A percentile compares a stretch with the other conserved stretches of the same genome.
These are phyloP conservation scores for Mucor velutinosus DNA, from an alignment of 371 early-diverging fungal species.

Conservation along the genomic window DNA sequence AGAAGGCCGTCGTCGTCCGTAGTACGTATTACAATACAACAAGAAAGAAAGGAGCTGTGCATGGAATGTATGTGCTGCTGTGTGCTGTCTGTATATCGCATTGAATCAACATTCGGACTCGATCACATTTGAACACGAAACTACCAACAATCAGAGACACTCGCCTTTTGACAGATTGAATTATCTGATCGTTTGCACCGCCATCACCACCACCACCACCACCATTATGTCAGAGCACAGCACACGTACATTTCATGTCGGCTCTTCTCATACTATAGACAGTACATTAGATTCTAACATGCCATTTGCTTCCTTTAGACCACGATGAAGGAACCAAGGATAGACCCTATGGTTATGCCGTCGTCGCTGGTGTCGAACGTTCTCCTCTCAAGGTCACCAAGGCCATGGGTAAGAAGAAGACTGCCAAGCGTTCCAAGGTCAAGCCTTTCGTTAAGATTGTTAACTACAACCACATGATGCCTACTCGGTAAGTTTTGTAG, in stretches of 20 bases:
- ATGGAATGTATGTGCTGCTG: background rate
- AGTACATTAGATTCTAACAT: background rate
- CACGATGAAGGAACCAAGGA: conserved; percentile 89
- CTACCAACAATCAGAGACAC: background rate
- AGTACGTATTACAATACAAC: conserved; percentile 49
- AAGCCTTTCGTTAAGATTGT: conserved; percentile 95
- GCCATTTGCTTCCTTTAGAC: conserved; percentile 28
- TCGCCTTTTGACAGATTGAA: background rate
- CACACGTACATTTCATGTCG: background rate
- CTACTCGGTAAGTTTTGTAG: conserved; percentile 77
- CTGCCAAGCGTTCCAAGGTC: conserved; percentile 92
- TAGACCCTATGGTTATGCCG: conserved; percentile 94
- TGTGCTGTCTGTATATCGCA: background rate
- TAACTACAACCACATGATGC: conserved; percentile 96
- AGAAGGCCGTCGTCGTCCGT: conserved; percentile 98
- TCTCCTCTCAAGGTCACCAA: conserved; percentile 95
- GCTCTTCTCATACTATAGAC: background rate
- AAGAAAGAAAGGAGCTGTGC: background rate
- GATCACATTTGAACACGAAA: background rate
- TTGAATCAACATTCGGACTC: background rate
- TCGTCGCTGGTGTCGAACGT: conserved; percentile 95
- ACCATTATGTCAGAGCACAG: background rate
- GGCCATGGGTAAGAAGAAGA: conserved; percentile 90
- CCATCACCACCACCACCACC: too few species aligned
- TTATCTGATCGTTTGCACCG: background rate